These are phyloP conservation scores for Xerocomus spinulosus DNA, from an alignment of 768 basidiomycete species.

Conservation along the genomic window DNA sequence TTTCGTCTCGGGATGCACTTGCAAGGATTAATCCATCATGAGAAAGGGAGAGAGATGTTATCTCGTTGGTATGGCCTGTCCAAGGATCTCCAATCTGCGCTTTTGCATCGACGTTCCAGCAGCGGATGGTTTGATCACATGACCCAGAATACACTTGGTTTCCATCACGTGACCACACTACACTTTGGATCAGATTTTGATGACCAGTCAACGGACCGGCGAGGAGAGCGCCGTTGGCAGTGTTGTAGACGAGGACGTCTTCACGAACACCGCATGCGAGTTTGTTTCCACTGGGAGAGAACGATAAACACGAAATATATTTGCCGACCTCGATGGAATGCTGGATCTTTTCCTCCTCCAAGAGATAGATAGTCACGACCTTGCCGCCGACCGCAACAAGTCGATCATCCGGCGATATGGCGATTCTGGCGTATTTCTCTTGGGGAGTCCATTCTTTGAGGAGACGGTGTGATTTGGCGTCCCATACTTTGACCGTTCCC, in stretches of 20 bases:
- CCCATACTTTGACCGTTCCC: neutral
- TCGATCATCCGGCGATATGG: slow-evolving; percentile 4
- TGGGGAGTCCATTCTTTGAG: neutral
- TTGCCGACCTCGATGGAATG: neutral
- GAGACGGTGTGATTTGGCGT: neutral
- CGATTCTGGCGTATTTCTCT: fast-evolving
- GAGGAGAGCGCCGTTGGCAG: neutral
- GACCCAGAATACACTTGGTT: slow-evolving; percentile 1
- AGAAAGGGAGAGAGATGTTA: neutral
- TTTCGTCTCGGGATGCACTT: neutral
- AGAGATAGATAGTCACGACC: neutral
- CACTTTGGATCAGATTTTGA: neutral
- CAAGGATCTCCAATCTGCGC: neutral
- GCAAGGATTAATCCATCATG: neutral
- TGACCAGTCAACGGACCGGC: neutral
- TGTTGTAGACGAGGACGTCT: neutral
- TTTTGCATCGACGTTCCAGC: neutral
- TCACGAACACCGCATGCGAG: neutral
- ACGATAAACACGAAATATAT: neutral
- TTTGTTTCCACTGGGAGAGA: neutral
- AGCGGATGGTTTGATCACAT: neutral
- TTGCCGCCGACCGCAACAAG: neutral
- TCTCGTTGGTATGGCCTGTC: neutral
- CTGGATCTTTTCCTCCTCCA: neutral
- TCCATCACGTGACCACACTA: slow-evolving; percentile 6